Percentiles rank a stretch among this genome's conserved stretches.
These are phyloP conservation scores for Glycine latifolia DNA, from an alignment of 306 rosid species.

Conservation along the genomic window DNA sequence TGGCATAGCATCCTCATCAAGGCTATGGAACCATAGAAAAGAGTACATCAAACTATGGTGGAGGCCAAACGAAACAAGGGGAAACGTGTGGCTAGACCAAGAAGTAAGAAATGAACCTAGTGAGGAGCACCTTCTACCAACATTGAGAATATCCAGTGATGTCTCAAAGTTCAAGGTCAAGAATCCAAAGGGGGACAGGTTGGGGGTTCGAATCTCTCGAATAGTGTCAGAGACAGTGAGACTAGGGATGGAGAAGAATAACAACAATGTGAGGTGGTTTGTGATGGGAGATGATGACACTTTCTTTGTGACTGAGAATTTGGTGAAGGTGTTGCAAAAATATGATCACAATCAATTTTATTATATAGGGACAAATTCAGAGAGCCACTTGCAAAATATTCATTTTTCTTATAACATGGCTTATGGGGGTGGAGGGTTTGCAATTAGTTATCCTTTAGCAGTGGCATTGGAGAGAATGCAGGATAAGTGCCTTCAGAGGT, in stretches of 20 bases:
- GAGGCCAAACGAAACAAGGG: constrained; percentile 63
- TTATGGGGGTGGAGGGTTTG: constrained; percentile 79
- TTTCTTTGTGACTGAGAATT: constrained; percentile 63
- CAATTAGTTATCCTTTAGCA: constrained; percentile 70
- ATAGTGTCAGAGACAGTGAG: constrained; percentile 52
- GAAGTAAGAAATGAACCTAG: constrained; percentile 34
- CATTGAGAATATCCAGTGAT: constrained; percentile 54
- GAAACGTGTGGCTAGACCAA: constrained; percentile 67
- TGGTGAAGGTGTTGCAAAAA: constrained; percentile 62
- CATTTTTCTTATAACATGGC: constrained; percentile 74
- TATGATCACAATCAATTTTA: constrained; percentile 67
- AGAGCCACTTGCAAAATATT: constrained; percentile 74
- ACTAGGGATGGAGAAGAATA: constrained; percentile 28
- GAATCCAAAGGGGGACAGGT: constrained; percentile 51
- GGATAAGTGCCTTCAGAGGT: constrained; percentile 64
- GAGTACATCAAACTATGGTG: constrained; percentile 75
- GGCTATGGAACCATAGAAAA: constrained; percentile 65
- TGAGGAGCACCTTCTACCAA: constrained; percentile 48
- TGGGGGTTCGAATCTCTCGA: constrained; percentile 62
- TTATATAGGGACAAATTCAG: constrained; percentile 70
- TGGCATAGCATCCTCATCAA: constrained; percentile 70
- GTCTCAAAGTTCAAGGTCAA: constrained; percentile 54
- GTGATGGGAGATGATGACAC: constrained; percentile 80
- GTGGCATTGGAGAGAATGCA: constrained; percentile 64
- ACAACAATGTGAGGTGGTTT: constrained; percentile 52